Evolutionary conservation across 257 asterid species (phyloP), one percentile per base, ranked within the genome.

Genomic region (Craterostigma plantagineum): DNA sequence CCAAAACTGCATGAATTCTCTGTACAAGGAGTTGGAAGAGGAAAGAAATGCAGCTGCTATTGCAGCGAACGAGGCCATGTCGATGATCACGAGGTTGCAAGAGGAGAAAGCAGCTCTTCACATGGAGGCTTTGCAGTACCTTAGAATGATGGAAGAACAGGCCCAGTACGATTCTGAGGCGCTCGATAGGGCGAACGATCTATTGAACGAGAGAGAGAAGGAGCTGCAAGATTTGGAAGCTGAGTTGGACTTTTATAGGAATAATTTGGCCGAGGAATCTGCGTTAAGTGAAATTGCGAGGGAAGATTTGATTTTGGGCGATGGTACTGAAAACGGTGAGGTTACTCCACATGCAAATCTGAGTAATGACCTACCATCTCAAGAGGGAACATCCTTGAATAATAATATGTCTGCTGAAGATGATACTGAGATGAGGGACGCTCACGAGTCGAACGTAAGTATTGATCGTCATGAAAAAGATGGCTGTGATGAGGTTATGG

Each of bases 71-170:
- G 69, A 81, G 51, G 77, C 96, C 18, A 81, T 86, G 96, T 81
- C 92, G 14, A 86, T 81, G 96, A 86, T 86, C 11, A 86, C 94
- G 4, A 75, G 91, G 63, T 56, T 86, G 64, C 94, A 86, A 61
- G 97, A 78, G 69, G 94, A 86, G 71, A 86, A 86, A 51, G 91
- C 97, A n/a, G 68, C 81, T 0, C 75, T 86, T 34, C 92, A 72
- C 36, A 81, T 86, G 97, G 94, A 86, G 60, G 92, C 94, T 11
- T 50, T 76, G 65, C 94, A 86, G 46, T 86, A 86, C 63, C 52
- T 86, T 38, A 55, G 97, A 50, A 81, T 86, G 97, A 81, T 85
- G 96, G 96, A 85, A 68, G 94, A 85, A 46, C 96, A 85, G 55
- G 86, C 96, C 0, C 86, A 79, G 54, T 82, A 81, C 42, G 94